phyloP scores from a whole-genome alignment of 2,329 filamentous ascomycete species.

The Scleromitrula shiraiana region DNA sequence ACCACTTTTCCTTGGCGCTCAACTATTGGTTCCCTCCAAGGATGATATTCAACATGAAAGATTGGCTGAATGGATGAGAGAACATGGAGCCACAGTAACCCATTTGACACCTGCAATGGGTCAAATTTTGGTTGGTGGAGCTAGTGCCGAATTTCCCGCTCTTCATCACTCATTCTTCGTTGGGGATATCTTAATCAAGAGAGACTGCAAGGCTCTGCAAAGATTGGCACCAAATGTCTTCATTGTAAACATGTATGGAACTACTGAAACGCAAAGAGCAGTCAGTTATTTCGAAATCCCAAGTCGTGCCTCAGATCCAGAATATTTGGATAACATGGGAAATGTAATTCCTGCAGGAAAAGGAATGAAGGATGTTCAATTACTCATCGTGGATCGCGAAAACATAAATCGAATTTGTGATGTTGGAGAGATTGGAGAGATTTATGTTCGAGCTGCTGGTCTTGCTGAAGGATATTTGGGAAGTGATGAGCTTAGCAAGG shows the following conservation, averaged over 20 bases:
- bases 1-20: constrained; percentile 76
- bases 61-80: constrained; percentile 80
- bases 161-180: constrained; percentile 84
- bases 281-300: constrained; percentile 80
- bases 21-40: constrained; percentile 67
- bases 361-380: constrained; percentile 84
- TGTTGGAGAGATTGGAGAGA: constrained; percentile 76
- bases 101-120: constrained; percentile 97
- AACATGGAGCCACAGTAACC: constrained; percentile 66
- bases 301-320: constrained; percentile 53
- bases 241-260: constrained; percentile 83
- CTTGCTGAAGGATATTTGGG: constrained; percentile 70
- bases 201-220: constrained; percentile 71
- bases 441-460: constrained; percentile 74
- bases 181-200: constrained; percentile 79
- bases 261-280: constrained; percentile 74
- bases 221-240: constrained; percentile 64
- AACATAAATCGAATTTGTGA: constrained; percentile 60
- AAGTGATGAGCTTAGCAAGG: constrained; percentile 25
- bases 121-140: constrained; percentile 83
- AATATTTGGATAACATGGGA: constrained; percentile 54
- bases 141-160: constrained; percentile 65
- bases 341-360: constrained; percentile 76
- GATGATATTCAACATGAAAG: constrained; percentile 84
- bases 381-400: constrained; percentile 71